Percentiles rank a stretch among this genome's conserved stretches.
Conservation (phyloP, 345 rosid genomes). For the Orychophragmus violaceus region DNA sequence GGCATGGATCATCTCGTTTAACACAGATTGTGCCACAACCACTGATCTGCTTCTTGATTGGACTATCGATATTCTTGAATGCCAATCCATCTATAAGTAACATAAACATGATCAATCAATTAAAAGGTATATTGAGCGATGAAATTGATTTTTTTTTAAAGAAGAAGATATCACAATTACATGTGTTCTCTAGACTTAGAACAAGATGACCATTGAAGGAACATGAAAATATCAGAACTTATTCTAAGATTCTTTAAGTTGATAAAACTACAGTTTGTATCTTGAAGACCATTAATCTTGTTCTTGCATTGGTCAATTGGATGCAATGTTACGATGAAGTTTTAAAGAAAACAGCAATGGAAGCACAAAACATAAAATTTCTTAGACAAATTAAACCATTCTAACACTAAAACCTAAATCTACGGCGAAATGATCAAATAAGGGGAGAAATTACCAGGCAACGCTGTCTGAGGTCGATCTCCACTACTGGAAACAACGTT, state of each 20-base stretch:
- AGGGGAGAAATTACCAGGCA: neutral
- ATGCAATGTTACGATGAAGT: no score
- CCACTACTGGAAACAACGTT: constrained; percentile 17
- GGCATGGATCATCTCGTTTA: constrained; percentile 35
- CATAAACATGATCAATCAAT: neutral
- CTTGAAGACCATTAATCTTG: neutral
- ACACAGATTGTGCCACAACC: constrained; percentile 1
- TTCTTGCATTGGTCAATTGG: neutral
- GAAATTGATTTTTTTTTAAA: neutral
- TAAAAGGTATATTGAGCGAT: neutral
- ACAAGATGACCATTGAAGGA: no score
- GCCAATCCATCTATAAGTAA: constrained; percentile 18
- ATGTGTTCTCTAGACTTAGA: neutral
- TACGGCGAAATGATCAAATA: neutral
- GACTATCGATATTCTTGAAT: constrained; percentile 22
- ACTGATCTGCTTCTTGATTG: constrained; percentile 10
- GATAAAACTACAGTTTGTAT: neutral
- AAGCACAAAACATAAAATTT: neutral
- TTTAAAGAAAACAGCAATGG: no score
- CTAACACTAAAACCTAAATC: neutral
- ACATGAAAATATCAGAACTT: no score
- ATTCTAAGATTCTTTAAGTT: no score
- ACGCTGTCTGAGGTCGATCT: constrained; percentile 9
- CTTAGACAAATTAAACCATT: neutral
- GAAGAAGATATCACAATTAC: neutral